Base-by-base conservation (phyloP, 768 basidiomycete genomes). In the Suillus weaverae region DNA sequence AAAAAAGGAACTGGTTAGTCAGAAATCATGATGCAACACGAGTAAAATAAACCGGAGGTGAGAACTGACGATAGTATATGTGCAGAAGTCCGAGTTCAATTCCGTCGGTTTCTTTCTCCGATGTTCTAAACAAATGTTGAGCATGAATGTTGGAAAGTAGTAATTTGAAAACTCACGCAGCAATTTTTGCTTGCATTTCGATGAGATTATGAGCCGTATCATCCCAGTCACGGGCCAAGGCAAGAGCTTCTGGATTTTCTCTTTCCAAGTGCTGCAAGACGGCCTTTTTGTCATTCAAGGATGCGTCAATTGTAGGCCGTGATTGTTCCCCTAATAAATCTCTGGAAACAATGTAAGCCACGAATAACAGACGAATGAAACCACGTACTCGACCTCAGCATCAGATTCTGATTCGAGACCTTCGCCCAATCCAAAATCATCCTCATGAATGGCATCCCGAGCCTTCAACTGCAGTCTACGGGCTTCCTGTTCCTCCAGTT, bases 401-500 rank as follows among this genome's bases (percentile, higher is more conserved):
- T 64, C 69, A 38, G 62, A 71, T 9, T 73, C 72, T 35, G 60
- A 66, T 63, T 87, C 84, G 22, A 82, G 75, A 46, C 79, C 74
- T 67, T 91, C 92, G 32, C 82, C 85, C 50, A 98, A 78, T 13
- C 95, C 95, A 71, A 93, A 97, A 75, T 98, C 95, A 18, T 85
- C 88, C 51, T 94, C 91, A 10, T 69, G 77, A 81, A 97, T 83
- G 13, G 76, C 83, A 68, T 92, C 89, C 38, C 90, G 83, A 30
- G 85, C 81, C 77, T 92, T 95, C 43, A 78, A 75, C 74, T 97
- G 96, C 53, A 97, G 77, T 64, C 93, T 81, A 69, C 78, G 87
- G 8, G 91, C 92, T 75, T 98, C 95, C 72, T 90, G 88, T 73
- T 94, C 93, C 71, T 98, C 95, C 59, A 97, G 78, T 68, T 91